phyloP scores from a whole-genome alignment of 371 early-diverging fungal genomes.

The Saksenaea vasiformis region DNA sequence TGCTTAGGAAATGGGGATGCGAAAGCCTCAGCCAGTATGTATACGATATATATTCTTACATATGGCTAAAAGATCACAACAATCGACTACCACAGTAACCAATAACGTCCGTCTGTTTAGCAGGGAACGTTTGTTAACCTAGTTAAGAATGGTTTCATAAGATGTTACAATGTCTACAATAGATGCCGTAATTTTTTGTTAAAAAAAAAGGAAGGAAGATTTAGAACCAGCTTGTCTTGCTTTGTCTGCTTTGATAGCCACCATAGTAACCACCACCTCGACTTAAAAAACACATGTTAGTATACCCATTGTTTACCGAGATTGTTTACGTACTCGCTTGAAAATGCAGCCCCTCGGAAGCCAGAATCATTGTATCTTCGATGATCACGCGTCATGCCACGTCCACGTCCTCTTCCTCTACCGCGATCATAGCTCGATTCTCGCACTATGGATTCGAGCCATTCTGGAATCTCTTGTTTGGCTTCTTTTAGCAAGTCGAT shows the following conservation, averaged over 20 bases:
- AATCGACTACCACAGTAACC: too few relatives aligned
- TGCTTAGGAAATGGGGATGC: too few relatives aligned
- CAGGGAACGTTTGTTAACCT: too few relatives aligned
- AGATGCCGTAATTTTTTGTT: not conserved
- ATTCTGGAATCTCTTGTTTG: slow-evolving; percentile 50
- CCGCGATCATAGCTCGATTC: slow-evolving; percentile 4
- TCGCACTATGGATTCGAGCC: slow-evolving; percentile 50
- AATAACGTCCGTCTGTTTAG: too few relatives aligned
- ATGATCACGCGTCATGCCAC: slow-evolving; percentile 9
- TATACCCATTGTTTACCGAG: not conserved
- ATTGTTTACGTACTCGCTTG: not conserved
- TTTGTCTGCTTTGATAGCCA: slow-evolving; percentile 4
- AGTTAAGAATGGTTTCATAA: too few relatives aligned
- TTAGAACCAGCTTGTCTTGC: slow-evolving; percentile 4
- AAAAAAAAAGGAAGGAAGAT: not conserved
- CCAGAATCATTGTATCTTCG: slow-evolving; percentile 11
- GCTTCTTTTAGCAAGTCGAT: slow-evolving; percentile 70
- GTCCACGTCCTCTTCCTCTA: slow-evolving; percentile 15
- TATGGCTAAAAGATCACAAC: too few relatives aligned
- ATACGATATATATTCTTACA: too few relatives aligned
- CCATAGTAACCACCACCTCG: not conserved
- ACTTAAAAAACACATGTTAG: not conserved
- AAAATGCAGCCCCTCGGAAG: not conserved
- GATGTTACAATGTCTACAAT: too few relatives aligned
- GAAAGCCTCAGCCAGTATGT: too few relatives aligned